Base-by-base conservation (phyloP, 495 filamentous ascomycete species). In the Pyrenopolyporus hunteri region DNA sequence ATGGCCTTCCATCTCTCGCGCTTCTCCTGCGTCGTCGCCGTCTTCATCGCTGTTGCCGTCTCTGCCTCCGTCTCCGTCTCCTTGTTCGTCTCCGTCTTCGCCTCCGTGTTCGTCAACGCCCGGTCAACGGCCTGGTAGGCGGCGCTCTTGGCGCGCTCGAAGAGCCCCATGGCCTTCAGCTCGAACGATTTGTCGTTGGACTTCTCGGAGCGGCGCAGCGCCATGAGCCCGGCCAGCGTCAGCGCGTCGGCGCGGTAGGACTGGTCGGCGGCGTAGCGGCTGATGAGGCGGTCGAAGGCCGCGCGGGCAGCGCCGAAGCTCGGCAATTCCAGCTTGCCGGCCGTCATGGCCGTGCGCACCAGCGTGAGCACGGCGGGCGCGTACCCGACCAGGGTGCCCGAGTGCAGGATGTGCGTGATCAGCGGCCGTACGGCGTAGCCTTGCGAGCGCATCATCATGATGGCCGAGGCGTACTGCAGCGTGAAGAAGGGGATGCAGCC, bases 191-290 rank as follows among this genome's bases (percentile, higher is more conserved):
- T n/a, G n/a, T n/a, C n/a, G n/a, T n/a, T n/a, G n/a, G n/a, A n/a
- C n/a, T n/a, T n/a, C n/a, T n/a, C n/a, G n/a, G n/a, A n/a, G n/a
- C n/a, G n/a, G n/a, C n/a, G n/a, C n/a, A n/a, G n/a, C n/a, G n/a
- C n/a, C n/a, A n/a, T n/a, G n/a, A n/a, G n/a, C n/a, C n/a, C n/a
- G n/a, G 42, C 19, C 29, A 68, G 51, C 0, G 68, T 68, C 7
- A 67, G 60, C 8, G 44, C 40, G 56, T 70, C 68, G 2, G 62
- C 43, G 29, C 48, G 60, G 50, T 63, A 59, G 26, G 23, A 9
- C 33, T 13, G 23, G 29, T n/a, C n/a, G 10, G 22, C 6, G 33
- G 33, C 9, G 1, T 1, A 5, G 25, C 3, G 11, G 17, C 1
- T 16, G 36, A 31, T 36, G 1, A 60, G 57, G 9, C 1, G 7